These are phyloP conservation scores for Penicillium fuscoglaucum DNA, from an alignment of 2,329 filamentous ascomycete genomes.

Conservation along the genomic window DNA sequence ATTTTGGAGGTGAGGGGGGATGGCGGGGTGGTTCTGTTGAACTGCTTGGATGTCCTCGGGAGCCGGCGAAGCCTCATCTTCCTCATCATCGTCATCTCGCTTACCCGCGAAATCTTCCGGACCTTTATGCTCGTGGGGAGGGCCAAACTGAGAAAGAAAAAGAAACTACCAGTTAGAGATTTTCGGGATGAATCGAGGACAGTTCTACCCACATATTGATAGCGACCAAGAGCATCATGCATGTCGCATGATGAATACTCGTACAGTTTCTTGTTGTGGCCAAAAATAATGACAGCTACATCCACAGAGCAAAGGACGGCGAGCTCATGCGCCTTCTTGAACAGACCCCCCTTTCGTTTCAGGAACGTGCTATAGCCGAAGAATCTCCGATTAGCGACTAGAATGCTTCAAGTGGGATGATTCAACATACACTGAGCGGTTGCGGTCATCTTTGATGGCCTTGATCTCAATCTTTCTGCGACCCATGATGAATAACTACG, in stretches of 20 bases:
- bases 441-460: constrained; percentile 97
- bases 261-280: constrained; percentile 98
- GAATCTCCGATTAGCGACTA: constrained; percentile 8
- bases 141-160: constrained; percentile 68
- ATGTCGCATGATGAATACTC: constrained; percentile 96
- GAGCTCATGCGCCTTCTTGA: constrained; percentile 99
- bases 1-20: constrained; percentile 69
- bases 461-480: constrained; percentile 99
- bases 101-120: constrained; percentile 87
- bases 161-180: constrained; percentile 6
- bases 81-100: constrained; percentile 73
- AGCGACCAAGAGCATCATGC: constrained; percentile 81
- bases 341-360: constrained; percentile 96
- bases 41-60: constrained; percentile 62
- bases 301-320: constrained; percentile 98
- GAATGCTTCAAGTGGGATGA: neutral
- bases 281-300: constrained; percentile 97
- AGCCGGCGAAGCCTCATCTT: constrained; percentile 71
- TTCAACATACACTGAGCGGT: constrained; percentile 84
- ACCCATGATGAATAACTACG: constrained; percentile 64
- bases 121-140: constrained; percentile 93
- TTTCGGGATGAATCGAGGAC: constrained; percentile 1
- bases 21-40: constrained; percentile 56
- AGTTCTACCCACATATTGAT: constrained; percentile 75
- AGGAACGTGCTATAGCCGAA: constrained; percentile 75